Evolutionary conservation across 2,329 filamentous ascomycete genomes (phyloP), one percentile per base, ranked within the genome.

Genomic region (Fusarium xylarioides): DNA sequence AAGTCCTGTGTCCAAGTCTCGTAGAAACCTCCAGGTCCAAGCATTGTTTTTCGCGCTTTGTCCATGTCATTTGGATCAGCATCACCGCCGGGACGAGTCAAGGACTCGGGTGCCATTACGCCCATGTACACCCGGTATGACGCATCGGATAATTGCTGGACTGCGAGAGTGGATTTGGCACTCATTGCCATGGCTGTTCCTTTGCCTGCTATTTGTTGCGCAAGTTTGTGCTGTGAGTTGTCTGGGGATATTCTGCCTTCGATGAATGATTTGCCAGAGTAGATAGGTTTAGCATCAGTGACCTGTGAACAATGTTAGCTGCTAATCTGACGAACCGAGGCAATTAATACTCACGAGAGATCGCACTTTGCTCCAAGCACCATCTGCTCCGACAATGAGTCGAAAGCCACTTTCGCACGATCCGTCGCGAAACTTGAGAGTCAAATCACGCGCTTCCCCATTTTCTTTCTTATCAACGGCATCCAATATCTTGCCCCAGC

Each of bases 301-400:
- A 52, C 12, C 61, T 64, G 4, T 2, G 3, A 23, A 7, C 5
- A 16, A 14, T 7, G 1, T 62, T 8, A 64, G 26, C 1, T 0
- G 1, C 16, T 1, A 10, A 0, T 23, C 18, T 15, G 7, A 2
- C 4, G 1, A 11, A 19, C 3, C 0, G 8, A 1, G 2, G 16
- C 1, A 2, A 2, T 43, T 4, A 3, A 8, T 2, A 52, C 56
- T 52, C n/a, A 62, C 61, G 0, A 64, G 38, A 19, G 38, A 18
- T 0, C 61, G 55, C 5, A 64, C 34, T 44, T 52, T 64, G 38
- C 61, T 64, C 61, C 61, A 62, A 28, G 61, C 61, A 21, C 61
- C 56, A 7, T 64, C 61, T 46, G 56, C 61, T 5, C 61, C 61
- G 5, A 64, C 56, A 19, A 64, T 44, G 2, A 64, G 37, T 46